Evolutionary conservation across 768 basidiomycete species (phyloP), one percentile per base, ranked within the genome.

Genomic region (Amyloporia xantha): DNA sequence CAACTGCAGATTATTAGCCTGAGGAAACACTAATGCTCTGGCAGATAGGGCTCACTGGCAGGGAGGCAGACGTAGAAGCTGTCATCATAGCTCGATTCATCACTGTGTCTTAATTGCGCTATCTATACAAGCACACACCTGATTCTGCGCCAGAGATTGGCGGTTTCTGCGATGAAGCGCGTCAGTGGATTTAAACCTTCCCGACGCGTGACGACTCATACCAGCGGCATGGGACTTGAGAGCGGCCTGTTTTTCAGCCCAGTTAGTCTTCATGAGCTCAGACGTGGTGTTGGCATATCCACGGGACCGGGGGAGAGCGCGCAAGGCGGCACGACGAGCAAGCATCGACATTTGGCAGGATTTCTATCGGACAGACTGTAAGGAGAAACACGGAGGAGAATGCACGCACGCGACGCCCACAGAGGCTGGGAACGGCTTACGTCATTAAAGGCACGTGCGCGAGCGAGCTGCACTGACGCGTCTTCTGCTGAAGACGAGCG

Each of bases 141-240:
- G 65, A 92, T 87, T 72, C 83, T 90, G 62, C 87, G 82, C 90
- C 90, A 92, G 55, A 92, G 78, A 48, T 83, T 74, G 44, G 84
- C 70, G 24, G 88, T 85, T 51, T 81, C 90, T 92, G 59, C 30
- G 47, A 37, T 33, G 23, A 15, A 15, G 59, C 53, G 55, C 56
- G 37, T 56, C 53, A 45, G 37, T 28, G 37, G 15, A 47, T n/a
- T n/a, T 10, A 3, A 21, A 21, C 50, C 33, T n/a, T n/a, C n/a
- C n/a, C n/a, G 10, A n/a, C 35, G 33, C 26, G 6, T 5, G 20
- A 38, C 17, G 27, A 23, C 20, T 52, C 60, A 25, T 53, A 61
- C 62, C 59, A 39, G 51, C 59, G 23, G 62, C 60, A 44, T 63
- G 62, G 17, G 52, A 44, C 13, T 39, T 37, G 25, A 53, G 44